These are phyloP conservation scores for Pyrenophora tritici-repentis DNA, from an alignment of 2,329 filamentous ascomycete genomes.

Conservation along the genomic window DNA sequence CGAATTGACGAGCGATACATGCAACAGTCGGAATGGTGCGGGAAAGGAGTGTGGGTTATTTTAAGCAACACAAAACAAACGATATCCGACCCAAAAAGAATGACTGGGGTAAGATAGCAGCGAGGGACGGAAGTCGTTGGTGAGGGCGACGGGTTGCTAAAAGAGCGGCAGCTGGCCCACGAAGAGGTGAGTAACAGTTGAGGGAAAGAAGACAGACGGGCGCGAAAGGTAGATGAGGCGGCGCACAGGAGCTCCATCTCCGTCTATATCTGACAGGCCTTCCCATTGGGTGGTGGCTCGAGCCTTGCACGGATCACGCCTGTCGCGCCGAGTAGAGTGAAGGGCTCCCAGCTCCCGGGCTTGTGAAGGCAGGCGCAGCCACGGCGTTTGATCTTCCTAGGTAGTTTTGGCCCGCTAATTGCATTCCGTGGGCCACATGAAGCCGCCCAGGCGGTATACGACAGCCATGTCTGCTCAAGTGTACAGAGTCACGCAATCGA, in stretches of 20 bases:
- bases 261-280: conserved; percentile 30
- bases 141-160: conserved; percentile 27
- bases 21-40: conserved; percentile 12
- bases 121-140: conserved; percentile 27
- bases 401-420: conserved; percentile 13
- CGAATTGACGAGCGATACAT: conserved; percentile 15
- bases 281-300: conserved; percentile 24
- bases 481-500: conserved; percentile 9
- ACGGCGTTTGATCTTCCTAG: conserved; percentile 31
- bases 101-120: conserved; percentile 46
- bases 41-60: conserved; percentile 23
- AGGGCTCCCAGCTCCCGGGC: conserved; percentile 15
- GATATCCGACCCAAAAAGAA: conserved; percentile 41
- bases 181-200: conserved; percentile 40
- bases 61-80: conserved; percentile 21
- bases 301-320: conserved; percentile 29
- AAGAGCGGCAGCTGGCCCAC: conserved; percentile 39
- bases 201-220: conserved; percentile 34
- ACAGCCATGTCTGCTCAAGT: not conserved
- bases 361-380: conserved; percentile 22
- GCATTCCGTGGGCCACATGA: conserved; percentile 2
- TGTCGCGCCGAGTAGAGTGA: conserved; percentile 20
- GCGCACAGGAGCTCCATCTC: conserved; percentile 27
- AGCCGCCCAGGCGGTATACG: not conserved
- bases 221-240: conserved; percentile 44